Percentiles rank a stretch among this genome's conserved stretches.
These are phyloP conservation scores for Penicillium psychrofluorescens DNA, from an alignment of 495 filamentous ascomycete species.

Conservation along the genomic window DNA sequence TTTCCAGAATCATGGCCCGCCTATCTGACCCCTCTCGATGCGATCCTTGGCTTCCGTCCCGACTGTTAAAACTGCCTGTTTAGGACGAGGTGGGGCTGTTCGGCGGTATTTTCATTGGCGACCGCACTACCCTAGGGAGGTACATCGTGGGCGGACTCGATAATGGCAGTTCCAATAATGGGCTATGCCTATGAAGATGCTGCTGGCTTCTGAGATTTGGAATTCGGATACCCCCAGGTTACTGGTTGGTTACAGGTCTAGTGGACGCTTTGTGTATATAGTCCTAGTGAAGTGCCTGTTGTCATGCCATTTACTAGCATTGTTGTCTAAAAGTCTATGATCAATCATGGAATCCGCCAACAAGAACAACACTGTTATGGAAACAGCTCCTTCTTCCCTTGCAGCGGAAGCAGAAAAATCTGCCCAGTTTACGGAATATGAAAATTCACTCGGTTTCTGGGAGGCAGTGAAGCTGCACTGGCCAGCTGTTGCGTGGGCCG, in stretches of 20 bases:
- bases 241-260: too few species aligned
- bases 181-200: too few species aligned
- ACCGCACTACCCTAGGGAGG: background rate
- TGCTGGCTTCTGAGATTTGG: too few species aligned
- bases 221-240: too few species aligned
- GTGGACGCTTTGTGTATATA: too few species aligned
- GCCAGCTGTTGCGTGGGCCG: constrained; percentile 22
- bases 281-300: too few species aligned
- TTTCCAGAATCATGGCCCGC: background rate
- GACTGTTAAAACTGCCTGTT: background rate
- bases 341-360: background rate
- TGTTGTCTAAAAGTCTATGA: background rate
- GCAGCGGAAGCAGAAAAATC: constrained; percentile 16
- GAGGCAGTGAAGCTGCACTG: constrained; percentile 18
- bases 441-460: constrained; percentile 22
- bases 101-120: background rate
- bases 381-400: constrained; percentile 2
- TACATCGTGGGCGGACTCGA: too few species aligned
- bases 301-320: too few species aligned
- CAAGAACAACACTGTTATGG: constrained; percentile 6
- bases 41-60: background rate
- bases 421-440: constrained; percentile 16
- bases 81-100: background rate
- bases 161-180: too few species aligned
- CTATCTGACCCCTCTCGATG: background rate